A percentile compares a stretch with the other conserved stretches of the same genome.
Evolutionary conservation across 306 rosid genomes (phyloP).

Genomic region (Inga oerstediana): DNA sequence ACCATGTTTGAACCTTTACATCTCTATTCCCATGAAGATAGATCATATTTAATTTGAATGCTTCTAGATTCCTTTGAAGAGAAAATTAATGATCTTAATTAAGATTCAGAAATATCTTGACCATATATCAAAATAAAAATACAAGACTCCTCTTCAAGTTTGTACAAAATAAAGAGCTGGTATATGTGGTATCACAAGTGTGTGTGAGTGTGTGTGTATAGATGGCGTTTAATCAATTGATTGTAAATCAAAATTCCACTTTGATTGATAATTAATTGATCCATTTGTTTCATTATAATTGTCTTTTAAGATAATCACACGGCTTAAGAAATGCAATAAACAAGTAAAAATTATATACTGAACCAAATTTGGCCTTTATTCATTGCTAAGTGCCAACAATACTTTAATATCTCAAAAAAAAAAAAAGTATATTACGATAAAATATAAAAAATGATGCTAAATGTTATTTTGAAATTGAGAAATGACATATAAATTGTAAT

Average conservation of each 20-base stretch:
- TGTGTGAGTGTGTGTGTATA: no score
- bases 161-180: background rate
- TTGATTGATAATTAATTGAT: background rate
- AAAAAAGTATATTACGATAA: background rate
- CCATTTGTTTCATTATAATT: background rate
- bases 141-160: background rate
- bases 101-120: no score
- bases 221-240: background rate
- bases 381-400: background rate
- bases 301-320: background rate
- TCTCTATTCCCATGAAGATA: background rate
- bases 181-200: background rate
- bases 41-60: background rate
- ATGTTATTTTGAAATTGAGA: no score
- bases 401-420: no score
- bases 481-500: background rate
- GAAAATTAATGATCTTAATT: no score
- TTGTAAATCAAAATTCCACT: background rate
- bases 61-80: background rate
- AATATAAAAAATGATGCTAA: no score
- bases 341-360: background rate
- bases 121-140: no score
- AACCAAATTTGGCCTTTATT: no score
- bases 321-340: background rate
- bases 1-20: background rate